Conservation (phyloP, 2,329 filamentous ascomycete genomes). For the Clonostachys byssicola region DNA sequence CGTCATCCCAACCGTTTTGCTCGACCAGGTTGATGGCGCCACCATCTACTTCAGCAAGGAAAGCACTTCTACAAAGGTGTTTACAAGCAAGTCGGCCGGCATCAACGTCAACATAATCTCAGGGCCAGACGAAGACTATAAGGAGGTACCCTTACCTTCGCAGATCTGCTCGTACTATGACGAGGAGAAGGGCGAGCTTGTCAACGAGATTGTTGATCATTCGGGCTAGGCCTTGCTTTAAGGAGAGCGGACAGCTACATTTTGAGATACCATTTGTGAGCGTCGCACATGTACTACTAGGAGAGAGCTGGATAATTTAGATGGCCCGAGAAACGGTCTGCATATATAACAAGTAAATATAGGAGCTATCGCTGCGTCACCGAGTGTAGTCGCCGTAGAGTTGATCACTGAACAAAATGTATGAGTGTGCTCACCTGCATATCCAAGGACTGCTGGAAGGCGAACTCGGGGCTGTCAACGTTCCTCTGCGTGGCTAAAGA, state of each 20-base stretch:
- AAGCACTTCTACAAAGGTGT: constrained; percentile 74
- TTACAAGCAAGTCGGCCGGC: constrained; percentile 81
- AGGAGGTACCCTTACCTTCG: constrained; percentile 81
- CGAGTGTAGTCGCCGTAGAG: no score
- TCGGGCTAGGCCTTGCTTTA: constrained; percentile 55
- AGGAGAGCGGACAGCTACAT: neutral
- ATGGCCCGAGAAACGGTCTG: no score
- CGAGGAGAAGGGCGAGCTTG: constrained; percentile 65
- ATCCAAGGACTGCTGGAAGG: no score
- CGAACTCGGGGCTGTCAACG: no score
- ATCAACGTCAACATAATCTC: constrained; percentile 83
- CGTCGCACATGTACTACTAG: no score
- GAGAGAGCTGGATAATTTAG: no score
- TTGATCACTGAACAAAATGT: no score
- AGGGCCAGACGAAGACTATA: constrained; percentile 73
- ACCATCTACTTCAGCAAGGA: constrained; percentile 82
- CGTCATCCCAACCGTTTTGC: constrained; percentile 76
- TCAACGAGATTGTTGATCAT: constrained; percentile 95
- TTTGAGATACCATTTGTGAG: no score
- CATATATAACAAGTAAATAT: neutral
- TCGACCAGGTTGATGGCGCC: constrained; percentile 92
- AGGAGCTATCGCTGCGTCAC: no score
- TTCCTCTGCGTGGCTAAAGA: no score
- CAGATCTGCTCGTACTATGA: constrained; percentile 80
- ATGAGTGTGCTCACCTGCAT: no score